Base-by-base conservation (phyloP, 2,329 filamentous ascomycete genomes). In the Cytospora mali region DNA sequence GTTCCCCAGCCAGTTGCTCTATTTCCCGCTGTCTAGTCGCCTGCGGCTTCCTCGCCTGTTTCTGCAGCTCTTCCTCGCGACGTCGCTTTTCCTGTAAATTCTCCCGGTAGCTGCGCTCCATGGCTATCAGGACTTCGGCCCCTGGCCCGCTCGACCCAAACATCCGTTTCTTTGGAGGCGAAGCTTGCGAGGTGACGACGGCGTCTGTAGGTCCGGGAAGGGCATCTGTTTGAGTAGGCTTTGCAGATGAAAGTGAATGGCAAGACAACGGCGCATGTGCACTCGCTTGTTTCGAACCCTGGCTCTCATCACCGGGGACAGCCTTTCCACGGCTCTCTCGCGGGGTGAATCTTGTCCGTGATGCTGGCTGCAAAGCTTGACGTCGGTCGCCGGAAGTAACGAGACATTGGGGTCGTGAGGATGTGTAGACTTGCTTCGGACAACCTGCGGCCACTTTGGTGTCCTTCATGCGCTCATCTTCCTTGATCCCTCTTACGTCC, bases 101-200 rank as follows among this genome's bases (percentile, higher is more conserved):
- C 69, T 74, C 72, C n/a, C 66, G 63, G 11, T 69, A 66, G 55
- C 68, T 72, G 21, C 70, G 70, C 61, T 74, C 70, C 14, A 75
- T 68, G 11, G 71, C 71, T 23, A 72, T 69, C 31, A 69, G 62
- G 13, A 69, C 64, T 33, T 73, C 70, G 3, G 68, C 66, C 13
- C 68, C 69, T 6, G 52, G 58, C 16, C 67, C 66, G 49, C 70
- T 75, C 2, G 75, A 73, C 6, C 70, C 70, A 61, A 77, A 75
- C 56, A 76, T 73, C 7, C 70, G 72, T 29, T 71, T 74, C 3
- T 72, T 75, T 9, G 72, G 71, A 29, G 64, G 66, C 13, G 65
- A 62, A 11, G 42, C 49, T 13, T 60, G 14, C 10, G 31, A 31
- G 11, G 33, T 35, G 39, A 55, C 18, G 29, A 6, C 9, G 31